These are phyloP conservation scores for Ceratocystis colombiana DNA, from an alignment of 2,329 filamentous ascomycete species.

Conservation along the genomic window DNA sequence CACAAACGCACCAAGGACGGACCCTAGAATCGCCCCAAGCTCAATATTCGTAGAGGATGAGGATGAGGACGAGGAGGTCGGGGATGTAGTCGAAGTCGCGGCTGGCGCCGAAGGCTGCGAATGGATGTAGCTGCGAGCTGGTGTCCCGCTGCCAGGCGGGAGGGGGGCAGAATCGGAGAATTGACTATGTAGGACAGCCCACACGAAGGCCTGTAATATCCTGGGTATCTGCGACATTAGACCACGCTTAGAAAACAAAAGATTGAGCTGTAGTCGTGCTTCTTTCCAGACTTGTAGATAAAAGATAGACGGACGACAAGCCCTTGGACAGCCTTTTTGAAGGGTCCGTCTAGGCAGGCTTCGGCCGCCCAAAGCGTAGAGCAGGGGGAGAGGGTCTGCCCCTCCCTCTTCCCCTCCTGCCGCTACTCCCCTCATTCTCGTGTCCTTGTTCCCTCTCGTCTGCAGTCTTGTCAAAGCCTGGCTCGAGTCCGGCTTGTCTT, in stretches of 20 bases:
- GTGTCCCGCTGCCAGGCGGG: not conserved
- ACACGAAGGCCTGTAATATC: no score
- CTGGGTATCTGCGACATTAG: no score
- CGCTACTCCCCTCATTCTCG: no score
- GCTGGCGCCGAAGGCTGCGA: not conserved
- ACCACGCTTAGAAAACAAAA: no score
- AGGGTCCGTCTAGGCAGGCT: no score
- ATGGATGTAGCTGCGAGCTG: not conserved
- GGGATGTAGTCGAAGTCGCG: not conserved
- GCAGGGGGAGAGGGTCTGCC: no score
- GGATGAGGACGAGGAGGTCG: not conserved
- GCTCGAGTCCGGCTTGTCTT: not conserved
- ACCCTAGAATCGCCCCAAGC: conserved; percentile 4
- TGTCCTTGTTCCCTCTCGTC: not conserved
- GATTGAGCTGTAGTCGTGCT: no score
- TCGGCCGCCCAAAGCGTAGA: no score
- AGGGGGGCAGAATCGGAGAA: not conserved
- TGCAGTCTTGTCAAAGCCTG: not conserved
- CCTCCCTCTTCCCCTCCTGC: no score
- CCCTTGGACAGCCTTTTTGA: no score
- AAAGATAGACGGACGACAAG: no score
- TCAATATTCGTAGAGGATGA: not conserved
- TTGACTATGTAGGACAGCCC: not conserved
- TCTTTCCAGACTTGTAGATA: no score
- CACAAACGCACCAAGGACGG: conserved; percentile 5